Conservation (phyloP, 495 filamentous ascomycete species). For the Ascobolus immersus region DNA sequence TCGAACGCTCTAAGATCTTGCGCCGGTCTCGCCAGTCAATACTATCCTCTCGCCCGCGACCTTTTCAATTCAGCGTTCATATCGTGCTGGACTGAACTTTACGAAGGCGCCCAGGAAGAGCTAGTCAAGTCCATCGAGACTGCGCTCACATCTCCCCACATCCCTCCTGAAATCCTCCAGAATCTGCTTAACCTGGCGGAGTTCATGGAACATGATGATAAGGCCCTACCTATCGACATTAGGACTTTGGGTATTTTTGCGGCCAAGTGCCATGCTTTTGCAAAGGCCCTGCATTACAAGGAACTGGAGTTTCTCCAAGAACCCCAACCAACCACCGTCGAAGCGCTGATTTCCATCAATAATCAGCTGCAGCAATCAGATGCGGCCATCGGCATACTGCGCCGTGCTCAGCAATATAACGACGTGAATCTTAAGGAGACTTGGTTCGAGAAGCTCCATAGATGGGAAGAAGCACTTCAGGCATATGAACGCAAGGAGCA, state of each 20-base stretch:
- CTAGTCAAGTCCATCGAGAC: slow-evolving; percentile 84
- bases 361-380: slow-evolving; percentile 95
- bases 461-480: slow-evolving; percentile 91
- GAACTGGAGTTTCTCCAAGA: slow-evolving; percentile 95
- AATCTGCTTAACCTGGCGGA: slow-evolving; percentile 88
- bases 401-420: slow-evolving; percentile 78
- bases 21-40: slow-evolving; percentile 68
- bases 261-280: slow-evolving; percentile 85
- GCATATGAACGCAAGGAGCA: slow-evolving; percentile 62
- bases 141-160: slow-evolving; percentile 72
- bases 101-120: slow-evolving; percentile 84
- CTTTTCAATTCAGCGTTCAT: slow-evolving; percentile 97
- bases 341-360: slow-evolving; percentile 93
- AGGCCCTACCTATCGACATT: slow-evolving; percentile 91
- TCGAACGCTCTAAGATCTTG: slow-evolving; percentile 85
- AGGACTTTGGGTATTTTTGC: slow-evolving; percentile 76
- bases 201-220: slow-evolving; percentile 99
- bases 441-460: slow-evolving; percentile 94
- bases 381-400: slow-evolving; percentile 85
- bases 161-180: slow-evolving; percentile 83
- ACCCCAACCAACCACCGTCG: slow-evolving; percentile 81
- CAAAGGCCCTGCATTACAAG: slow-evolving; percentile 95
- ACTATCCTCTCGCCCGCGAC: slow-evolving; percentile 72
- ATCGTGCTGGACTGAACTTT: slow-evolving; percentile 94
- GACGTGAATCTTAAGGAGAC: slow-evolving; percentile 81